Percentiles rank a stretch among this genome's conserved stretches.
phyloP scores from a whole-genome alignment of 352 stramenopile species.

The Globisporangium uncinulatum region DNA sequence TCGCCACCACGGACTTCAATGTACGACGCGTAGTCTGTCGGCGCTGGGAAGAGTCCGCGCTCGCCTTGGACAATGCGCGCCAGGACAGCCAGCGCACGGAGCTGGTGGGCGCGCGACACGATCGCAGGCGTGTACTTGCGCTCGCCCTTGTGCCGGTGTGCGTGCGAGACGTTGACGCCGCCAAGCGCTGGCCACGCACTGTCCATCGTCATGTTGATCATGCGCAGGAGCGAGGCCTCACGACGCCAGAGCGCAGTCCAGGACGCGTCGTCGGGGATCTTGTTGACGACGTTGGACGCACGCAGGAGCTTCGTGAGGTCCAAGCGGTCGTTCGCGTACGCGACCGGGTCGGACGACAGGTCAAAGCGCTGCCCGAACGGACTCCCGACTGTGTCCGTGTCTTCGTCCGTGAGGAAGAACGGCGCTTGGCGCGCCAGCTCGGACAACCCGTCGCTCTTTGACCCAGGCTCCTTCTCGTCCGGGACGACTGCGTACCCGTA shows the following conservation, averaged over 20 bases:
- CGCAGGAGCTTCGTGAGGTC: constrained; percentile 40
- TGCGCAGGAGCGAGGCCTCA: constrained; percentile 29
- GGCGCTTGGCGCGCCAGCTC: constrained; percentile 35
- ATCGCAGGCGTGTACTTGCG: constrained; percentile 23
- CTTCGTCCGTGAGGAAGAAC: constrained; percentile 66
- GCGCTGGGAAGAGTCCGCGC: constrained; percentile 42
- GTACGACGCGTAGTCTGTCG: constrained; percentile 41
- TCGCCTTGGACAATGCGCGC: constrained; percentile 38
- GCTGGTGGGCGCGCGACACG: constrained; percentile 30
- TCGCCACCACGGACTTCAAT: constrained; percentile 31
- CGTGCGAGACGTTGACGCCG: constrained; percentile 53
- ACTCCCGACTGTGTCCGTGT: constrained; percentile 29
- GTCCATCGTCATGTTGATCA: constrained; percentile 36
- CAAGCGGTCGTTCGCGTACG: constrained; percentile 48
- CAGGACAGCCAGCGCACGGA: constrained; percentile 32
- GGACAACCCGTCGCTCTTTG: constrained; percentile 32
- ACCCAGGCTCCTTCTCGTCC: constrained; percentile 35
- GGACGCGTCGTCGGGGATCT: constrained; percentile 47
- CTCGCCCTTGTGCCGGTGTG: constrained; percentile 33
- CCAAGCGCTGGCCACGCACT: constrained; percentile 42
- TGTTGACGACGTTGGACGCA: constrained; percentile 21
- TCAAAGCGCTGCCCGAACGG: constrained; percentile 54
- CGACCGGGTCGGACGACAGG: constrained; percentile 48
- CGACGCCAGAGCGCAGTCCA: constrained; percentile 49
- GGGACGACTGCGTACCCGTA: constrained; percentile 67